phyloP scores from a whole-genome alignment of 2,329 filamentous ascomycete species.

The Fusarium sublunatum region DNA sequence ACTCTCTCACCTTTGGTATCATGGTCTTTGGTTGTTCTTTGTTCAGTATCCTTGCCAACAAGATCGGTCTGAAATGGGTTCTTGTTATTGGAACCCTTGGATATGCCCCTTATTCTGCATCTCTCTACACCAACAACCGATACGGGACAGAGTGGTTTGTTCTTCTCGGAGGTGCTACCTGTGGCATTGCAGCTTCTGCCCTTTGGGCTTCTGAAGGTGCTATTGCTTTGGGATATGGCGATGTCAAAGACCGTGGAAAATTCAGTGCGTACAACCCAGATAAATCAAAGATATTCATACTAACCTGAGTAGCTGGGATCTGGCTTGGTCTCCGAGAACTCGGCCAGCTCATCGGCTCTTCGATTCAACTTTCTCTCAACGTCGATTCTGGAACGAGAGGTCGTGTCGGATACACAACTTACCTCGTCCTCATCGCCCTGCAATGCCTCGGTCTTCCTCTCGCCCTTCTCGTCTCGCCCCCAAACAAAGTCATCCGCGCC shows the following conservation, averaged over 20 bases:
- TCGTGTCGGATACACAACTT: slow-evolving; percentile 41
- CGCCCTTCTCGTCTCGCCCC: slow-evolving; percentile 36
- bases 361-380: slow-evolving; percentile 63
- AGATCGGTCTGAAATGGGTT: slow-evolving; percentile 60
- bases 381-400: slow-evolving; percentile 53
- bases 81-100: slow-evolving; percentile 59
- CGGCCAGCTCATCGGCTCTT: slow-evolving; percentile 63
- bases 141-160: slow-evolving; percentile 66
- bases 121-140: slow-evolving; percentile 62
- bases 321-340: slow-evolving; percentile 65
- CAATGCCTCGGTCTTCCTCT: slow-evolving; percentile 44
- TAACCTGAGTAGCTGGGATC: slow-evolving; percentile 55
- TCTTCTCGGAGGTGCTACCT: slow-evolving; percentile 60
- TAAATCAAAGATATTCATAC: fast-evolving
- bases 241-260: slow-evolving; percentile 58
- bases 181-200: slow-evolving; percentile 61
- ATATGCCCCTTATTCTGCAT: slow-evolving; percentile 61
- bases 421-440: slow-evolving; percentile 42
- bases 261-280: slow-evolving; percentile 43
- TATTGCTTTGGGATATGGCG: slow-evolving; percentile 62
- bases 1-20: slow-evolving; percentile 50
- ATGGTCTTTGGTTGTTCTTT: slow-evolving; percentile 59
- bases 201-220: slow-evolving; percentile 65
- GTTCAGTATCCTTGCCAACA: slow-evolving; percentile 59
- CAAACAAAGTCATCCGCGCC: slow-evolving; percentile 41